Conservation (phyloP, 2,329 filamentous ascomycete species). For the Ceratocystis variospora region DNA sequence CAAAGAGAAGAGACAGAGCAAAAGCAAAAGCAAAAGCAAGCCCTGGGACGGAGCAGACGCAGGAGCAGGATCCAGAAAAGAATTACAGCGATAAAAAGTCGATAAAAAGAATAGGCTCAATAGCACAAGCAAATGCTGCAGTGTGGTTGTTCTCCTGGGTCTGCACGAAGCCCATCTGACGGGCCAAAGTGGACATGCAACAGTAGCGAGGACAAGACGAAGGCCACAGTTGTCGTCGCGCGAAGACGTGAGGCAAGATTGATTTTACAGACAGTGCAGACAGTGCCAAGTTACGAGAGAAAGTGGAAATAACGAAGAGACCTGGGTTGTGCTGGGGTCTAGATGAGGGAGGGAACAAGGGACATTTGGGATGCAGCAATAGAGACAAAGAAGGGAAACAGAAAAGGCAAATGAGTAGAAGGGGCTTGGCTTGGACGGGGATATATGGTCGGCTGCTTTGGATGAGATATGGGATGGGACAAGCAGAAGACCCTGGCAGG, state of each 20-base stretch:
- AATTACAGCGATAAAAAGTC: not conserved
- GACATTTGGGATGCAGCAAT: conserved; percentile 25
- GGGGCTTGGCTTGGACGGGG: not conserved
- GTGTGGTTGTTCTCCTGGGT: not conserved
- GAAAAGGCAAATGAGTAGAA: conserved; percentile 12
- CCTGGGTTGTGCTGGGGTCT: not conserved
- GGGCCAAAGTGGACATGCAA: not conserved
- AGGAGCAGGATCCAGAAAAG: no score
- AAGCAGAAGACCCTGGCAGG: conserved; percentile 8
- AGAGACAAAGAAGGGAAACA: conserved; percentile 15
- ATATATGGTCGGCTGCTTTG: conserved; percentile 5
- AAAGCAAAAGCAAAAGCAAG: not conserved
- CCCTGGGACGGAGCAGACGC: not conserved
- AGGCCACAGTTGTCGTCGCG: not conserved
- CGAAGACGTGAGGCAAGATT: not conserved
- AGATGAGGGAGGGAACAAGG: conserved; percentile 6
- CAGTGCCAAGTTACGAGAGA: not conserved
- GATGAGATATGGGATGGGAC: conserved; percentile 16
- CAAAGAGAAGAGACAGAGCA: not conserved
- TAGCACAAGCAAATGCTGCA: not conserved
- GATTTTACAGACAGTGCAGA: not conserved
- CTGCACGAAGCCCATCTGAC: no score
- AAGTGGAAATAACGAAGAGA: not conserved
- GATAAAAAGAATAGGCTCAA: conserved; percentile 2
- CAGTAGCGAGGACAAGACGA: not conserved